Conservation (phyloP, 1,284 basidiomycete species). For the Ustilago xerochloae region DNA sequence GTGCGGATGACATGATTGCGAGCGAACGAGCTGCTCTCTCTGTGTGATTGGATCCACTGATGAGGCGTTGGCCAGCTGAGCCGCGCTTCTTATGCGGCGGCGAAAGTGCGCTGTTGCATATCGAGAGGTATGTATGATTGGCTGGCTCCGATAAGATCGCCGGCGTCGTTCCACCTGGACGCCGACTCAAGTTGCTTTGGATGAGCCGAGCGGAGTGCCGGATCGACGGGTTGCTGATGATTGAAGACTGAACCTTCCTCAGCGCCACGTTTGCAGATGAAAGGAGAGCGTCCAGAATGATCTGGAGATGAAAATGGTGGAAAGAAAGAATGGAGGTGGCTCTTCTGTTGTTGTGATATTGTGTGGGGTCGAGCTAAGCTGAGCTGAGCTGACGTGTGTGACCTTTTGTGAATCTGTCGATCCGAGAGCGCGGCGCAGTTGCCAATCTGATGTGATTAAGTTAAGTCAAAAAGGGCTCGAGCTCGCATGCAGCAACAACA, state of each 20-base stretch:
- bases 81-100: neutral
- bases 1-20: constrained; percentile 7
- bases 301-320: neutral
- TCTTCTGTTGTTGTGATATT: neutral
- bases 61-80: neutral
- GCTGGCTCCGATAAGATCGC: constrained; percentile 1
- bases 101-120: neutral
- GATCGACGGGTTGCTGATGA: neutral
- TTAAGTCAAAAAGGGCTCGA: neutral
- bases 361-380: neutral
- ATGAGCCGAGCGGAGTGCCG: neutral
- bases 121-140: neutral
- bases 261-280: too few relatives aligned
- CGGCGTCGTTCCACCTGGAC: neutral
- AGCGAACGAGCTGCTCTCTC: too few relatives aligned
- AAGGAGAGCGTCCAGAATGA: too few relatives aligned
- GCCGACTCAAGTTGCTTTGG: too few relatives aligned
- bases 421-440: neutral
- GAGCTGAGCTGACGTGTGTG: neutral
- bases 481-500: too few relatives aligned
- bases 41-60: too few relatives aligned
- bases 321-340: neutral
- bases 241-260: too few relatives aligned
- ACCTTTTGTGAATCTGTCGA: too few relatives aligned
- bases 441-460: too few relatives aligned